Percentiles rank a stretch among this genome's conserved stretches.
Conservation (phyloP, 2,329 filamentous ascomycete species). For the Apiospora arundinis region DNA sequence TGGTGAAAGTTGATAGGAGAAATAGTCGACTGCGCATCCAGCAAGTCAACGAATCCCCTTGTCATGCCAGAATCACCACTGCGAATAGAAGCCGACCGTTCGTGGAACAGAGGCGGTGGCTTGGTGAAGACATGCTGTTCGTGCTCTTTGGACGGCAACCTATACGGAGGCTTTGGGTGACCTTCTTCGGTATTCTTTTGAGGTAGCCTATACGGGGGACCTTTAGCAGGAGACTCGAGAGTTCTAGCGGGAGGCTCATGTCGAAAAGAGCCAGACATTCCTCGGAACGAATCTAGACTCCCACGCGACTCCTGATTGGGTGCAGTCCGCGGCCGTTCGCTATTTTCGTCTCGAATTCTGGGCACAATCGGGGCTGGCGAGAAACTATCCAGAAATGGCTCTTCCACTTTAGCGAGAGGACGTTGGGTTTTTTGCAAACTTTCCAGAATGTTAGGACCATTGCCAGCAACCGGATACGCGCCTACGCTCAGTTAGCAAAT, state of each 20-base stretch:
- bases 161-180: conserved; percentile 26
- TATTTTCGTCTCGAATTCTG: conserved; percentile 35
- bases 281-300: conserved; percentile 25
- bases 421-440: conserved; percentile 43
- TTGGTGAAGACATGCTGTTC: conserved; percentile 29
- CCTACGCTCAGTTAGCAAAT: conserved; percentile 37
- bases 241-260: not conserved
- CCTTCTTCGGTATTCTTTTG: conserved; percentile 12
- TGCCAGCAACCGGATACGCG: conserved; percentile 48
- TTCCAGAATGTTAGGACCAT: conserved; percentile 46
- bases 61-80: conserved; percentile 36
- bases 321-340: conserved; percentile 47
- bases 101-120: conserved; percentile 35
- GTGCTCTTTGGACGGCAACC: conserved; percentile 32
- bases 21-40: conserved; percentile 63
- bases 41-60: conserved; percentile 55
- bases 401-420: conserved; percentile 27
- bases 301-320: conserved; percentile 29
- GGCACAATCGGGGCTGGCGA: conserved; percentile 40
- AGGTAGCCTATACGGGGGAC: conserved; percentile 23
- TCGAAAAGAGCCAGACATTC: not conserved
- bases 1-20: conserved; percentile 54
- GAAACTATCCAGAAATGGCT: conserved; percentile 35
- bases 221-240: not conserved
- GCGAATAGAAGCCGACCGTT: conserved; percentile 41